These are phyloP conservation scores for Lodderomyces elongisporus DNA, from an alignment of 1,139 yeast species.

Conservation along the genomic window DNA sequence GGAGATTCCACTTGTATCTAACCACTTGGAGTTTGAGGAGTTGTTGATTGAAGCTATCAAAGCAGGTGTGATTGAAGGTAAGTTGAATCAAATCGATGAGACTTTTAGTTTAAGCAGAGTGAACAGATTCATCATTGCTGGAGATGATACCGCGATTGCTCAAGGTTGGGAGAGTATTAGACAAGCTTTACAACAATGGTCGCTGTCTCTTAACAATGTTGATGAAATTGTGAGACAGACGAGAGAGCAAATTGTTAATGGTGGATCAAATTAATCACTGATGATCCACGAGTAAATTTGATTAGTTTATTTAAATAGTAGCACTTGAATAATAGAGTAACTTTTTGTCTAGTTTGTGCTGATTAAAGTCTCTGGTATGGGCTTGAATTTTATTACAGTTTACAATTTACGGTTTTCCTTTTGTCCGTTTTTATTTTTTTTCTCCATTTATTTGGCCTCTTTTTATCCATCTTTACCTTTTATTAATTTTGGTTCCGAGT, in stretches of 20 bases:
- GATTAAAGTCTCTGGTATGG: constrained; percentile 9
- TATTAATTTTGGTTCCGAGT: too few relatives aligned
- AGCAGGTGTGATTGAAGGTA: constrained; percentile 43
- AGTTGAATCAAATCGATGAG: constrained; percentile 42
- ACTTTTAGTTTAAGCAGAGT: constrained; percentile 42
- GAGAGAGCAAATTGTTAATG: constrained; percentile 42
- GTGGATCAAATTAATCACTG: constrained; percentile 8
- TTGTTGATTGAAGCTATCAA: constrained; percentile 42
- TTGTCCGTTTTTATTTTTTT: too few relatives aligned
- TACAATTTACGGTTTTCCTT: too few relatives aligned
- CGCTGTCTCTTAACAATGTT: constrained; percentile 36
- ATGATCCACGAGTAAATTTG: too few relatives aligned
- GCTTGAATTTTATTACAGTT: too few relatives aligned
- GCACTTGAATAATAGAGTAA: too few relatives aligned
- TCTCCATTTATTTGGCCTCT: too few relatives aligned
- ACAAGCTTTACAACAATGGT: constrained; percentile 37
- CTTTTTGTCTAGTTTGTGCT: too few relatives aligned
- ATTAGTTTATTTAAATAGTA: too few relatives aligned
- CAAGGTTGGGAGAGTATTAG: constrained; percentile 36
- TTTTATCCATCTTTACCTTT: too few relatives aligned
- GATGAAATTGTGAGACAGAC: constrained; percentile 40
- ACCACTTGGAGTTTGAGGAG: constrained; percentile 36
- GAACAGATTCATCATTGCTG: constrained; percentile 40
- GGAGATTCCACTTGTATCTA: constrained; percentile 34
- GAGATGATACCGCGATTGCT: constrained; percentile 29